A percentile compares a stretch with the other conserved stretches of the same genome.
Conservation (phyloP, 108 stramenopile genomes). For the Nitzschia sp. region DNA sequence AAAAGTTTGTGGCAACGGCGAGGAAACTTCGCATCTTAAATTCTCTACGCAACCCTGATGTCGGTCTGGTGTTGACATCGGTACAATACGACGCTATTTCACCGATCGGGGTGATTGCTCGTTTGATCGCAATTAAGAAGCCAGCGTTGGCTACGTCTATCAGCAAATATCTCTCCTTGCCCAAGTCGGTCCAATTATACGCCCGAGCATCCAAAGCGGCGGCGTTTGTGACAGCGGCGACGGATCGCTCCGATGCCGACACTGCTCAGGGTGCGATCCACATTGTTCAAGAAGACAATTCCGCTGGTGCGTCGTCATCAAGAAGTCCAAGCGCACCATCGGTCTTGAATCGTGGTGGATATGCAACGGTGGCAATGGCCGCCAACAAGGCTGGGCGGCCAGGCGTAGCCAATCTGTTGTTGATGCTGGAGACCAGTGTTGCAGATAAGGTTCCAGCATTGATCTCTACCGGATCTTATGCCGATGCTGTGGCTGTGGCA, state of each 20-base stretch:
- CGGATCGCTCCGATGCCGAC: constrained; percentile 55
- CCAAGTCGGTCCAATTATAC: constrained; percentile 65
- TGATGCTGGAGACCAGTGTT: constrained; percentile 75
- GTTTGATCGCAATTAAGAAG: constrained; percentile 64
- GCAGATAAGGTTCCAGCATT: constrained; percentile 83
- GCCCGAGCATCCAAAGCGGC: constrained; percentile 77
- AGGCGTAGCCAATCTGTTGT: constrained; percentile 75
- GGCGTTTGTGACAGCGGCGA: constrained; percentile 47
- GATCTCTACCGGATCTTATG: constrained; percentile 67
- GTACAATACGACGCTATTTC: constrained; percentile 85
- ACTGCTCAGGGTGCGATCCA: constrained; percentile 70
- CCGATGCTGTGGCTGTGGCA: constrained; percentile 80
- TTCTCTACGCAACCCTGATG: constrained; percentile 67
- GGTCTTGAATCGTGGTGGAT: constrained; percentile 67
- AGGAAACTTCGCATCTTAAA: constrained; percentile 88
- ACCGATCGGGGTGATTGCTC: constrained; percentile 74
- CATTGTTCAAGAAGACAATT: constrained; percentile 59
- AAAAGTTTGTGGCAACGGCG: constrained; percentile 68
- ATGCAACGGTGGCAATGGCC: constrained; percentile 79
- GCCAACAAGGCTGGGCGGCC: constrained; percentile 70
- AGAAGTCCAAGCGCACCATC: constrained; percentile 12
- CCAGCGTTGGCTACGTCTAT: constrained; percentile 75
- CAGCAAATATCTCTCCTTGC: constrained; percentile 65
- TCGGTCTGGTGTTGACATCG: constrained; percentile 85
- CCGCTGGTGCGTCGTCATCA: constrained; percentile 20